Base-by-base conservation (phyloP, 164 flowering plant genomes). In the Vitis cinerea region DNA sequence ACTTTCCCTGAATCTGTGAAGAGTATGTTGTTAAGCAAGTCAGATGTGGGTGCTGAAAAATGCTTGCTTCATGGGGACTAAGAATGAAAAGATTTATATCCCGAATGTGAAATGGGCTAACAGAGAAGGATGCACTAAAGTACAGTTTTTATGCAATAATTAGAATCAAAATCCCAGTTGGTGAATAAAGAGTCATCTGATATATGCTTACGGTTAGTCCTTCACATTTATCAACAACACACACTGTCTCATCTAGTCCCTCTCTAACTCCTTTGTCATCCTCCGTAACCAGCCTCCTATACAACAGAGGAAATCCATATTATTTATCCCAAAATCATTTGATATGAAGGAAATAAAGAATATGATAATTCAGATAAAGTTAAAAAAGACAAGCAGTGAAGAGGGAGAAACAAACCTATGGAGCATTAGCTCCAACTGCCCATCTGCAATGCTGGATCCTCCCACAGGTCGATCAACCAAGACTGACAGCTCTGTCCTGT, bases 401-500 rank as follows among this genome's bases (percentile, higher is more conserved):
- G 61, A 49, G 8, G 49, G 50, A 16, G 65, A 16, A 71, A 63
- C 65, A 70, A 31, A 90, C 99, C 99, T 87, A 69, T 95, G 99
- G 65, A 91, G 93, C 98, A 95, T 91, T 68, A 95, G 75, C 81
- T 95, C 99, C 69, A 93, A 65, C 75, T 93, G 92, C 55, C 99
- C 98, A 84, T 93, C 97, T 68, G 70, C 70, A 74, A 89, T 17
- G 81, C 99, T 93, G 65, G 97, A 81, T 71, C 98, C 99, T 66
- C 99, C 98, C 68, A 91, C 71, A 54, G 99, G 75, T 11, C 99
- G 89, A 77, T 95, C 99, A 17, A 95, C 97, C 87, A 95, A 75
- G 54, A 93, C 86, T 29, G 99, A 93, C 57, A 95, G 78, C 73
- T 95, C 98, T 49, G 67, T 81, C 19, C n/a, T 72, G 55, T 70